A percentile compares a stretch with the other conserved stretches of the same genome.
Evolutionary conservation across 2,329 filamentous ascomycete genomes (phyloP).

Genomic region (Ciborinia camelliae): DNA sequence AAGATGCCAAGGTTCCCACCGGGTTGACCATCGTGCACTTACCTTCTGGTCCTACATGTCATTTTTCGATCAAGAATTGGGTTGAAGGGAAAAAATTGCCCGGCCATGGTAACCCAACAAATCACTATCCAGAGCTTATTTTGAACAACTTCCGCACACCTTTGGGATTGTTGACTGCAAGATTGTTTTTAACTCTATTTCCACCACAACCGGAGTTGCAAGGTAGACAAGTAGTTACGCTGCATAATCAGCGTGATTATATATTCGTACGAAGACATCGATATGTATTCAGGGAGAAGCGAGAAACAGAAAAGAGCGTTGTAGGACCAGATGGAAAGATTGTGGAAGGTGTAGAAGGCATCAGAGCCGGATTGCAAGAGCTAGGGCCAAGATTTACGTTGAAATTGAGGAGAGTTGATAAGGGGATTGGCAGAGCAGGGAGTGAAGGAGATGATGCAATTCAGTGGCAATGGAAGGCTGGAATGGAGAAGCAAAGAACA

Average conservation of each 20-base stretch:
- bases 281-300: conserved; percentile 90
- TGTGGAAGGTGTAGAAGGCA: conserved; percentile 78
- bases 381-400: conserved; percentile 79
- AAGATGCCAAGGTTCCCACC: conserved; percentile 81
- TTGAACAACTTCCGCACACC: conserved; percentile 95
- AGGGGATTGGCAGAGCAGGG: conserved; percentile 70
- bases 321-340: conserved; percentile 77
- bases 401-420: conserved; percentile 87
- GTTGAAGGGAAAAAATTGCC: conserved; percentile 82
- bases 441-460: conserved; percentile 49
- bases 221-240: conserved; percentile 83
- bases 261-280: conserved; percentile 89
- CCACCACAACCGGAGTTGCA: conserved; percentile 78
- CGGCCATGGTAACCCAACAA: conserved; percentile 83
- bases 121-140: conserved; percentile 84
- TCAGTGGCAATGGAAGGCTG: conserved; percentile 93
- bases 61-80: conserved; percentile 89
- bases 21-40: conserved; percentile 83
- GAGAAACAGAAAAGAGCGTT: conserved; percentile 81
- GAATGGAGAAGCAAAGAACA: conserved; percentile 91
- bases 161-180: conserved; percentile 80
- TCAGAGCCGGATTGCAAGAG: conserved; percentile 86
- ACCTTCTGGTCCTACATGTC: conserved; percentile 83
- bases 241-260: conserved; percentile 95
- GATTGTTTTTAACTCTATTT: conserved; percentile 76